These are phyloP conservation scores for Tremella mesenterica DNA, from an alignment of 768 basidiomycete genomes.

Conservation along the genomic window DNA sequence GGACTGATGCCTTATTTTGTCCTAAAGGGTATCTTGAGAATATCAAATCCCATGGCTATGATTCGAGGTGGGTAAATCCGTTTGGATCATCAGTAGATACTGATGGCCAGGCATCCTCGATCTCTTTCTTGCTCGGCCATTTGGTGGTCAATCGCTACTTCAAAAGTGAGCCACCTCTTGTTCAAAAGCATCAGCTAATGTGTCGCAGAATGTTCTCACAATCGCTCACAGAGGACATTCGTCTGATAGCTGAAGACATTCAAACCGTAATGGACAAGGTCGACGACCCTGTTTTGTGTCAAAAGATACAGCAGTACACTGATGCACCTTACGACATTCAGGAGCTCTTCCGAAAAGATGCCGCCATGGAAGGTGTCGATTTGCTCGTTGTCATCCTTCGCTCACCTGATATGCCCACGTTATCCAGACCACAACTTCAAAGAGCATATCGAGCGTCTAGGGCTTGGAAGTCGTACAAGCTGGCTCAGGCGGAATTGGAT, in stretches of 20 bases:
- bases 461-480: conserved; percentile 68
- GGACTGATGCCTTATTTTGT: conserved; percentile 97
- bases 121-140: conserved; percentile 92
- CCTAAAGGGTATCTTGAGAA: conserved; percentile 79
- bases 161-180: conserved; percentile 57
- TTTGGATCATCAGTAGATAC: background rate
- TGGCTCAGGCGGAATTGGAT: conserved; percentile 53
- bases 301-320: conserved; percentile 77
- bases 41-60: conserved; percentile 94
- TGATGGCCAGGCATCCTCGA: conserved; percentile 59
- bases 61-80: conserved; percentile 58
- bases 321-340: conserved; percentile 84
- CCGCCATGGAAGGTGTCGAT: conserved; percentile 67
- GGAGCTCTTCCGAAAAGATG: conserved; percentile 67
- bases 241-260: conserved; percentile 74
- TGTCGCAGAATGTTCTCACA: conserved; percentile 81
- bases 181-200: background rate
- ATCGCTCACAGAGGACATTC: conserved; percentile 81
- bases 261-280: conserved; percentile 79
- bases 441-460: conserved; percentile 67
- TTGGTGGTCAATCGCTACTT: conserved; percentile 82
- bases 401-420: conserved; percentile 62
- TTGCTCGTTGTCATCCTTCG: conserved; percentile 71
- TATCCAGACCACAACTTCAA: conserved; percentile 70
- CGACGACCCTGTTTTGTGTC: conserved; percentile 75